A percentile compares a stretch with the other conserved stretches of the same genome.
Conservation (phyloP, 2,329 filamentous ascomycete genomes). For the Botrytis pseudocinerea region DNA sequence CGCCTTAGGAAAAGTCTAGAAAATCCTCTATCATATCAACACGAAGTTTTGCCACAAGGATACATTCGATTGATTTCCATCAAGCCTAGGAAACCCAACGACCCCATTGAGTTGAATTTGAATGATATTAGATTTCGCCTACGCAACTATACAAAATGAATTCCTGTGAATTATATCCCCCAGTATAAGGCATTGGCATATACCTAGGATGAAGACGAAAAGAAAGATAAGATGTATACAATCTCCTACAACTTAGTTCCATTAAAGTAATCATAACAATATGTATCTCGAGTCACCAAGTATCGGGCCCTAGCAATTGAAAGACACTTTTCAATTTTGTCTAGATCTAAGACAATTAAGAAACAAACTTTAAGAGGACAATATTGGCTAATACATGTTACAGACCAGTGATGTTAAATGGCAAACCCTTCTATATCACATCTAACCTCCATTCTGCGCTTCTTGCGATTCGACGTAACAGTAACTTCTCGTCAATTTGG, state of each 20-base stretch:
- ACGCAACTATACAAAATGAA: rapidly evolving
- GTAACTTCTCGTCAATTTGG: rapidly evolving
- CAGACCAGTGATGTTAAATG: not conserved
- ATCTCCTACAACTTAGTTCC: not conserved
- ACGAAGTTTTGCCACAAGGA: not conserved
- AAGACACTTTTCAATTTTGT: too few species aligned
- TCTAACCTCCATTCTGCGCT: not conserved
- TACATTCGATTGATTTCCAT: not conserved
- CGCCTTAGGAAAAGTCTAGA: not conserved
- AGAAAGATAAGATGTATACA: not conserved
- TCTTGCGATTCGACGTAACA: not conserved
- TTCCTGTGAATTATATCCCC: not conserved
- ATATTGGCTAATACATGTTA: rapidly evolving
- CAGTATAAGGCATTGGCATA: not conserved
- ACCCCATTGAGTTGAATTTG: not conserved
- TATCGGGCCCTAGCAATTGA: too few species aligned
- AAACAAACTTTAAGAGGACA: not conserved
- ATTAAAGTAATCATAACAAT: not conserved
- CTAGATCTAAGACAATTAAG: not conserved
- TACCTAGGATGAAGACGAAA: not conserved
- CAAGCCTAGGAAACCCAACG: not conserved
- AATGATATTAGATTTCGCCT: rapidly evolving
- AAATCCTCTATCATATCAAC: not conserved
- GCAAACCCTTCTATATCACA: not conserved
- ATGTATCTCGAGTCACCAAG: not conserved